A percentile compares a stretch with the other conserved stretches of the same genome.
These are phyloP conservation scores for Quillaja saponaria DNA, from an alignment of 306 rosid species.

Conservation along the genomic window DNA sequence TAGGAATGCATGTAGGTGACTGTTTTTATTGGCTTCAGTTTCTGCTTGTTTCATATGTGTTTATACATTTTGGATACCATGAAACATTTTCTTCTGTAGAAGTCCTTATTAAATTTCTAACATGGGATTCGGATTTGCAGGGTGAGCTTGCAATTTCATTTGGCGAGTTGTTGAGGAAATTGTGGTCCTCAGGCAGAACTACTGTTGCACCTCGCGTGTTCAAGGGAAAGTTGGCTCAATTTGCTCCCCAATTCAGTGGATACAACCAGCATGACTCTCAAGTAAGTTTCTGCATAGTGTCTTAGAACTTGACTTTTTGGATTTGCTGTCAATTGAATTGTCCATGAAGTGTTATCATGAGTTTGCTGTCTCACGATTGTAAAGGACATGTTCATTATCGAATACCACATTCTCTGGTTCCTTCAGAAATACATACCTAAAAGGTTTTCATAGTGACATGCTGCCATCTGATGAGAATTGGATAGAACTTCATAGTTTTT, in stretches of 20 bases:
- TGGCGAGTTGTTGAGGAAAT: constrained; percentile 88
- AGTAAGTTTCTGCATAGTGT: constrained; percentile 51
- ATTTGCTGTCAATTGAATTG: constrained; percentile 18
- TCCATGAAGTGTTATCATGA: constrained; percentile 1
- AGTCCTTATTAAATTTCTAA: constrained; percentile 27
- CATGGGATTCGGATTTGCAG: constrained; percentile 47
- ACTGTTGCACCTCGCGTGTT: constrained; percentile 84
- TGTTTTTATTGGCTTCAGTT: constrained; percentile 24
- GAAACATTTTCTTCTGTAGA: constrained; percentile 22
- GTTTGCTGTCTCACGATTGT: constrained; percentile 8
- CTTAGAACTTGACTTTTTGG: constrained; percentile 18
- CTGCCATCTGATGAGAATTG: constrained; percentile 13
- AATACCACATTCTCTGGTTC: background rate
- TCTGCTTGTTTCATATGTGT: constrained; percentile 10
- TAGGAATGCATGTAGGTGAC: constrained; percentile 90
- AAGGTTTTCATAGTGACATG: background rate
- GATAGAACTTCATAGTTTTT: background rate
- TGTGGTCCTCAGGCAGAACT: constrained; percentile 91
- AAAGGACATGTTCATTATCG: too few species aligned
- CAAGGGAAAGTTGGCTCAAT: constrained; percentile 90
- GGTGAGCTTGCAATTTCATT: constrained; percentile 98
- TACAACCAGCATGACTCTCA: constrained; percentile 99
- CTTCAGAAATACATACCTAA: too few species aligned
- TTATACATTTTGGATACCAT: constrained; percentile 2
- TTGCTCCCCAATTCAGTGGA: constrained; percentile 99